Conservation (phyloP, 768 basidiomycete species). For the Myochromella boudieri region DNA sequence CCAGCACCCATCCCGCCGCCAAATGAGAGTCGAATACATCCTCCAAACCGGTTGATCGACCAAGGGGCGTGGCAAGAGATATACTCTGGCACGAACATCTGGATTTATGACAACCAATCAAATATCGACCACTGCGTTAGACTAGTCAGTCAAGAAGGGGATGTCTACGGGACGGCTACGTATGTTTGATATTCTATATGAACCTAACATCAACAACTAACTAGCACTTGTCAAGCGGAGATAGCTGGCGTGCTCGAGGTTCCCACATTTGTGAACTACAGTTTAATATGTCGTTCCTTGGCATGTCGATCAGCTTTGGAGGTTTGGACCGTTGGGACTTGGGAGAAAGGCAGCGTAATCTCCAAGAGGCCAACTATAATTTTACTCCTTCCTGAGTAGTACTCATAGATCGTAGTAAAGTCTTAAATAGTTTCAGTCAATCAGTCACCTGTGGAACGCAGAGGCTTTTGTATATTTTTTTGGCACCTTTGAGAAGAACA, state of each 20-base stretch:
- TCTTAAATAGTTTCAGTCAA: too few relatives aligned
- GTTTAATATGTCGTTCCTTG: constrained; percentile 57
- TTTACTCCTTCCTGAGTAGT: too few relatives aligned
- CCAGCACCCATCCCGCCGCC: constrained; percentile 45
- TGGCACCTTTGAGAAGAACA: constrained; percentile 21
- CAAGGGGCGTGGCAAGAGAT: constrained; percentile 69
- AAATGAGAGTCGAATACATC: constrained; percentile 43
- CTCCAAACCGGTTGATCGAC: constrained; percentile 62
- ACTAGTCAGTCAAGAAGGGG: constrained; percentile 60
- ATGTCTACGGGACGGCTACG: constrained; percentile 78
- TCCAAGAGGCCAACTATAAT: constrained; percentile 46
- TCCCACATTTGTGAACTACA: constrained; percentile 74
- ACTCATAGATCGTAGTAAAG: too few relatives aligned
- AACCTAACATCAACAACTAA: neutral
- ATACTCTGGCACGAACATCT: constrained; percentile 65
- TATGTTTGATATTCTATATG: constrained; percentile 33
- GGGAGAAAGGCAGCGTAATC: constrained; percentile 59
- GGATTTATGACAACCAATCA: constrained; percentile 74
- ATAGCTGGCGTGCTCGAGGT: constrained; percentile 78
- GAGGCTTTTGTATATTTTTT: constrained; percentile 31
- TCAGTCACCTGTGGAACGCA: constrained; percentile 9
- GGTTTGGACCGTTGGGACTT: constrained; percentile 76
- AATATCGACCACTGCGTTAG: constrained; percentile 67
- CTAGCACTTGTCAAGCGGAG: constrained; percentile 51
- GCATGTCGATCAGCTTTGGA: constrained; percentile 73